These are phyloP conservation scores for Arthroderma uncinatum DNA, from an alignment of 2,329 filamentous ascomycete genomes.

Conservation along the genomic window DNA sequence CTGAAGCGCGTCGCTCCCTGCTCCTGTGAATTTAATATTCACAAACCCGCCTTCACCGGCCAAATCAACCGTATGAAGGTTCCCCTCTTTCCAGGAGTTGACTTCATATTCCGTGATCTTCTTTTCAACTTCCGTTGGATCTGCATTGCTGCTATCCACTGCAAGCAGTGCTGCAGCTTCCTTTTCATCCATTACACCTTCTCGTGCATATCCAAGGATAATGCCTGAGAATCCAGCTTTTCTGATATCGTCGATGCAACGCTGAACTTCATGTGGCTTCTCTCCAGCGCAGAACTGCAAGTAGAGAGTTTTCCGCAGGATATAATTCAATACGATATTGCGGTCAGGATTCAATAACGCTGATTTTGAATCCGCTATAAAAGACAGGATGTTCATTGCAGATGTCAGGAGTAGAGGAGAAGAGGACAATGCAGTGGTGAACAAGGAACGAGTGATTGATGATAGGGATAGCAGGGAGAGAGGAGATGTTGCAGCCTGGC, in stretches of 20 bases:
- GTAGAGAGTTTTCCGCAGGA: slow-evolving; percentile 77
- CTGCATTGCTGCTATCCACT: slow-evolving; percentile 3
- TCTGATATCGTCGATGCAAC: slow-evolving; percentile 56
- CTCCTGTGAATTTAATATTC: slow-evolving; percentile 67
- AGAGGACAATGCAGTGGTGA: slow-evolving; percentile 15
- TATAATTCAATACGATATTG: slow-evolving; percentile 57
- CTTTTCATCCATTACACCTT: slow-evolving; percentile 58
- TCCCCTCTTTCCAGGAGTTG: slow-evolving; percentile 58
- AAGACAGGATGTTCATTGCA: slow-evolving; percentile 56
- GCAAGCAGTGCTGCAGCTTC: slow-evolving; percentile 15
- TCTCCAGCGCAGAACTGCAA: slow-evolving; percentile 85
- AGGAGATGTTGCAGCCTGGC: slow-evolving; percentile 6
- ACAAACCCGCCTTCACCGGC: slow-evolving; percentile 47
- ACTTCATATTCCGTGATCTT: slow-evolving; percentile 18
- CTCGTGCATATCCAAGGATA: slow-evolving; percentile 71
- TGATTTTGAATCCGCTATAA: slow-evolving; percentile 58
- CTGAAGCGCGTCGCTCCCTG: slow-evolving; percentile 62
- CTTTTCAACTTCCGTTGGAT: slow-evolving; percentile 15
- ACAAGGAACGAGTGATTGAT: slow-evolving; percentile 13
- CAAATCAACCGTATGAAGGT: slow-evolving; percentile 54
- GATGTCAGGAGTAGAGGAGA: slow-evolving; percentile 47
- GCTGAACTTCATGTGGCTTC: slow-evolving; percentile 54
- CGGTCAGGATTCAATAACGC: slow-evolving; percentile 60
- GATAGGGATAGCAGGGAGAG: slow-evolving; percentile 15
- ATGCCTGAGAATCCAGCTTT: slow-evolving; percentile 70